These are phyloP conservation scores for Stachybotrys chartarum DNA, from an alignment of 2,329 filamentous ascomycete genomes.

Conservation along the genomic window DNA sequence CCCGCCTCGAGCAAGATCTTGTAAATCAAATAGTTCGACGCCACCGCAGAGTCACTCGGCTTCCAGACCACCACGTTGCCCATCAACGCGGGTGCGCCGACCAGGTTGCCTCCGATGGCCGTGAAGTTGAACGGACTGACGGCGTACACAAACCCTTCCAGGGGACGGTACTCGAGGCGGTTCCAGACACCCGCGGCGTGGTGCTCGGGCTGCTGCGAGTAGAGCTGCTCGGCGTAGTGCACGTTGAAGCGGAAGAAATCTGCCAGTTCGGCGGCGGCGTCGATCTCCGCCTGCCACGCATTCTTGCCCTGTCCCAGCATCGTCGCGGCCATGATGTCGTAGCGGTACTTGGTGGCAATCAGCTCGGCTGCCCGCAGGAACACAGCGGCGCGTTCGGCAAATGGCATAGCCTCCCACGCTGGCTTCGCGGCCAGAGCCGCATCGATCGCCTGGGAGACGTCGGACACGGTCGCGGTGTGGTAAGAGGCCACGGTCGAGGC, in stretches of 20 bases:
- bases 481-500: slow-evolving; percentile 71
- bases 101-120: slow-evolving; percentile 83
- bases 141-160: slow-evolving; percentile 94
- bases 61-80: slow-evolving; percentile 97
- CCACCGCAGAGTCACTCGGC: slow-evolving; percentile 81
- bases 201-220: slow-evolving; percentile 78
- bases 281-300: slow-evolving; percentile 98
- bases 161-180: slow-evolving; percentile 77
- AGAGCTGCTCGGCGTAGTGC: slow-evolving; percentile 85
- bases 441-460: slow-evolving; percentile 75
- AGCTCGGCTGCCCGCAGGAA: slow-evolving; percentile 96
- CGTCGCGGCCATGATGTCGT: slow-evolving; percentile 92
- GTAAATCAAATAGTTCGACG: slow-evolving; percentile 87
- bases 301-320: slow-evolving; percentile 98
- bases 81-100: slow-evolving; percentile 75
- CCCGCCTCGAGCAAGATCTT: slow-evolving; percentile 87
- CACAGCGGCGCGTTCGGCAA: slow-evolving; percentile 83
- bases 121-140: slow-evolving; percentile 97
- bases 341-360: slow-evolving; percentile 85
- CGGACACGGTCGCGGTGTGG: slow-evolving; percentile 68
- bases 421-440: slow-evolving; percentile 80
- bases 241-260: slow-evolving; percentile 96
- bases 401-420: slow-evolving; percentile 79
- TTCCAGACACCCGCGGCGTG: slow-evolving; percentile 86
- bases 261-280: slow-evolving; percentile 82